phyloP scores from a whole-genome alignment of 2,329 filamentous ascomycete genomes.

The Mariannaea sp. region DNA sequence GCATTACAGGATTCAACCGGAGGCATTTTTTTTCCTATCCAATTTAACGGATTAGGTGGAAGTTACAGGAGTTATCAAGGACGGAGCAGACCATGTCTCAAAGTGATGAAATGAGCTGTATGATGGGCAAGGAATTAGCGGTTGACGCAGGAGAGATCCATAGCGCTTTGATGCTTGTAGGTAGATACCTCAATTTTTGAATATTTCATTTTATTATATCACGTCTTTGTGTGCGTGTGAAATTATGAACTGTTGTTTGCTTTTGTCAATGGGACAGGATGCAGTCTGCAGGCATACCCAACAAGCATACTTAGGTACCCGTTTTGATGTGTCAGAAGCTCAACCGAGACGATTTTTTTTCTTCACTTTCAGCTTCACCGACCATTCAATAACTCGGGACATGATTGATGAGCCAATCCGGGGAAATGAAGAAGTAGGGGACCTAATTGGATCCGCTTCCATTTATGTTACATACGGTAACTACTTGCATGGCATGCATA shows the following conservation, averaged over 20 bases:
- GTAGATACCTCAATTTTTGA: neutral
- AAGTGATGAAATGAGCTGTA: neutral
- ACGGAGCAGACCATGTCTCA: neutral
- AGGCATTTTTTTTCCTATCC: neutral
- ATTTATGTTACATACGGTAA: neutral
- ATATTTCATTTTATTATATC: neutral
- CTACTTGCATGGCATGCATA: too few species aligned
- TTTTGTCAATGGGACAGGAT: slow-evolving; percentile 1
- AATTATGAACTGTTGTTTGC: neutral
- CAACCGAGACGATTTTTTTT: neutral
- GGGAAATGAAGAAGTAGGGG: too few species aligned
- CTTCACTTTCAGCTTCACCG: neutral
- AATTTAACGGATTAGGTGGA: neutral
- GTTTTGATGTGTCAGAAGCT: neutral
- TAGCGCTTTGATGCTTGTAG: neutral
- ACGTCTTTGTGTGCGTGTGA: neutral
- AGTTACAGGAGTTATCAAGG: neutral
- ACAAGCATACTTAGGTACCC: slow-evolving; percentile 15
- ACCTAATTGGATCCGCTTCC: neutral
- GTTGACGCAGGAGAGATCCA: neutral
- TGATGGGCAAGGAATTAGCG: neutral
- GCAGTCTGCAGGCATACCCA: slow-evolving; percentile 36
- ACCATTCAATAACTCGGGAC: neutral
- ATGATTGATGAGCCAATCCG: neutral
- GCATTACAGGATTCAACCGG: slow-evolving; percentile 10